Evolutionary conservation across 2,329 filamentous ascomycete genomes (phyloP).

Genomic region (Drechslera avenae): DNA sequence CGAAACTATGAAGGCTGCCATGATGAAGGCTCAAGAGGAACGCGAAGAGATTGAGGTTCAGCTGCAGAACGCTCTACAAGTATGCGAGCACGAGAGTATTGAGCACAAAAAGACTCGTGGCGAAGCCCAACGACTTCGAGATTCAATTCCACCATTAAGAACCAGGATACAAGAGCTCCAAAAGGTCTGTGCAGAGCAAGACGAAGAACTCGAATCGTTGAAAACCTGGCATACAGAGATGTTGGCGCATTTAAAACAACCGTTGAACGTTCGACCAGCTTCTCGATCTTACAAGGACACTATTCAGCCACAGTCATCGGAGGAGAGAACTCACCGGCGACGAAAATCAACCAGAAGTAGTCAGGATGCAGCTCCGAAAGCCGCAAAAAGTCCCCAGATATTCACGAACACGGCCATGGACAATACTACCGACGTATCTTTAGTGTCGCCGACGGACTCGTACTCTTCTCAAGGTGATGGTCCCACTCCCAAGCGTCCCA

Average conservation of each 20-base stretch:
- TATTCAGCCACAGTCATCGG: conserved; percentile 14
- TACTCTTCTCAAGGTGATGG: conserved; percentile 24
- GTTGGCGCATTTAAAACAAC: conserved; percentile 31
- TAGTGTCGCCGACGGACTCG: conserved; percentile 25
- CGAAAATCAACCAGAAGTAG: conserved; percentile 27
- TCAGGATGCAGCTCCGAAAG: conserved; percentile 12
- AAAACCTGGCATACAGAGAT: conserved; percentile 33
- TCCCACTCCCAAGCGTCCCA: conserved; percentile 51
- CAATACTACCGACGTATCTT: conserved; percentile 27
- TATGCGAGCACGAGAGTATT: conserved; percentile 6
- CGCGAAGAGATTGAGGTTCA: conserved; percentile 22
- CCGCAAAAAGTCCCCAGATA: conserved; percentile 1
- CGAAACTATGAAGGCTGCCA: conserved; percentile 20
- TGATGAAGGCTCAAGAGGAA: conserved; percentile 20
- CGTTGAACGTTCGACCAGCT: conserved; percentile 14
- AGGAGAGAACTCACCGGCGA: conserved; percentile 27
- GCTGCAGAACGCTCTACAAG: conserved; percentile 20
- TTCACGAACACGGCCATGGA: conserved; percentile 24
- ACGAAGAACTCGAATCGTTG: conserved; percentile 37
- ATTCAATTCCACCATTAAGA: conserved; percentile 25
- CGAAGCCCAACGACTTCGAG: conserved; percentile 25
- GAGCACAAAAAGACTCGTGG: conserved; percentile 21
- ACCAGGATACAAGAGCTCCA: conserved; percentile 31
- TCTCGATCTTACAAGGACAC: conserved; percentile 19
- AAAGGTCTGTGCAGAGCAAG: conserved; percentile 35